Conservation (phyloP, 2,329 filamentous ascomycete genomes). For the Neofusicoccum laricinum region DNA sequence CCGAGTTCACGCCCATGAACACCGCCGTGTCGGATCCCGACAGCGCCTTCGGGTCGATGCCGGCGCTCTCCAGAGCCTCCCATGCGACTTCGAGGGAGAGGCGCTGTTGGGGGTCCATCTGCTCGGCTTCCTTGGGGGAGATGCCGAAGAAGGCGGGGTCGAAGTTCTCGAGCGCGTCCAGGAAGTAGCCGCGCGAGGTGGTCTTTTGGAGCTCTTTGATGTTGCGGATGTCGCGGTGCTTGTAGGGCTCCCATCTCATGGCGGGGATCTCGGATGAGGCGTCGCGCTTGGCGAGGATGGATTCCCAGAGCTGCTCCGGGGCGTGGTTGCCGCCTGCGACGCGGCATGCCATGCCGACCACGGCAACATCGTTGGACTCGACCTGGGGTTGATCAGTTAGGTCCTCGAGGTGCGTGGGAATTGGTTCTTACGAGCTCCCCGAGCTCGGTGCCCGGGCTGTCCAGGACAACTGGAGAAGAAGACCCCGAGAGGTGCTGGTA, state of each 20-base stretch:
- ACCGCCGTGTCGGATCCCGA: constrained; percentile 25
- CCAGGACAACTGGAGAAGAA: neutral
- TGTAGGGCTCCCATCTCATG: constrained; percentile 32
- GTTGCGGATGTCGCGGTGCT: constrained; percentile 26
- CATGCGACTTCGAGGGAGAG: constrained; percentile 20
- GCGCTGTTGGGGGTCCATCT: constrained; percentile 22
- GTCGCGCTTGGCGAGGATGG: constrained; percentile 26
- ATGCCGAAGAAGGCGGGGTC: constrained; percentile 25
- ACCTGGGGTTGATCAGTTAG: neutral
- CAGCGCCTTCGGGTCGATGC: constrained; percentile 19
- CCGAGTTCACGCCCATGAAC: constrained; percentile 26
- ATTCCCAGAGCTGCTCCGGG: constrained; percentile 35
- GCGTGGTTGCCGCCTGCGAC: constrained; percentile 28
- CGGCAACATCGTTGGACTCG: constrained; percentile 25
- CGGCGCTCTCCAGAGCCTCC: constrained; percentile 21
- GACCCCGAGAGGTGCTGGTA: neutral
- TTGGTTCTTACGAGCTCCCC: neutral
- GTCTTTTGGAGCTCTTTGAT: constrained; percentile 25
- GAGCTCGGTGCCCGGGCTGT: neutral
- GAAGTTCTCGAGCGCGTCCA: constrained; percentile 26
- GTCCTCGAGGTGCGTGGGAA: too few species aligned
- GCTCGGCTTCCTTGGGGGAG: constrained; percentile 20
- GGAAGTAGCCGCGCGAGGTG: constrained; percentile 30
- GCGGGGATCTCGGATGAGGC: constrained; percentile 28
- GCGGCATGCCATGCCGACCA: constrained; percentile 35